Evolutionary conservation across 83 land plant genomes (phyloP), one percentile per base, ranked within the genome.

Genomic region (Larix sibirica): DNA sequence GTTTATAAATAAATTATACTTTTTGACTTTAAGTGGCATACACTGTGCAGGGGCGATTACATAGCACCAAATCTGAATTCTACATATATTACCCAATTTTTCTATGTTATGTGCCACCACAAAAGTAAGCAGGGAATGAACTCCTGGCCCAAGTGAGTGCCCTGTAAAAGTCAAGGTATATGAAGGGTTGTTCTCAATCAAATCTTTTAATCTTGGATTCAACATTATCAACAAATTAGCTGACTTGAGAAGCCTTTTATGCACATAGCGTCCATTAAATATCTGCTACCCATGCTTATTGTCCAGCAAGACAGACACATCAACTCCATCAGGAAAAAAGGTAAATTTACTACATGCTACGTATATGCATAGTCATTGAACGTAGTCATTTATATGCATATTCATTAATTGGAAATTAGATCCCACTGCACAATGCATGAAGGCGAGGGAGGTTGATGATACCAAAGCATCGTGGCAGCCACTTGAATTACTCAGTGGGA

Each of bases 71-170:
- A 97, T 54, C 75, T 60, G 73, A 2, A 75, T 81, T 89, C 96
- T 88, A 9, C 90, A 87, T 23, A 97, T 89, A 64, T 91, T 92
- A 7, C 91, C 95, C 18, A 97, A 42, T 58, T 67, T 28, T 6
- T 92, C 89, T 40, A 89, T 64, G 78, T 95, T 91, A 24, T 93
- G 93, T 9, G 87, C 94, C 59, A 85, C 90, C n/a, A 91, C 76
- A 50, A 95, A 80, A 24, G 94, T 82, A 82, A 94, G 36, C 83
- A 97, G 74, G 42, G 98, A 78, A 28, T 95, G 98, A 38, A 97
- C 93, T 10, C 99, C 98, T 0, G 99, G 94, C 9, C 99, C 99
- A 74, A 97, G 79, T 26, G 99, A 97, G 44, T 97, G 99, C 42
- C 99, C 28, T 28, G 28, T 28, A 28, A 28, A 28, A 28, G 0